Base-by-base conservation (phyloP, 305 asterid genomes). In the Fraxinus paxiana region DNA sequence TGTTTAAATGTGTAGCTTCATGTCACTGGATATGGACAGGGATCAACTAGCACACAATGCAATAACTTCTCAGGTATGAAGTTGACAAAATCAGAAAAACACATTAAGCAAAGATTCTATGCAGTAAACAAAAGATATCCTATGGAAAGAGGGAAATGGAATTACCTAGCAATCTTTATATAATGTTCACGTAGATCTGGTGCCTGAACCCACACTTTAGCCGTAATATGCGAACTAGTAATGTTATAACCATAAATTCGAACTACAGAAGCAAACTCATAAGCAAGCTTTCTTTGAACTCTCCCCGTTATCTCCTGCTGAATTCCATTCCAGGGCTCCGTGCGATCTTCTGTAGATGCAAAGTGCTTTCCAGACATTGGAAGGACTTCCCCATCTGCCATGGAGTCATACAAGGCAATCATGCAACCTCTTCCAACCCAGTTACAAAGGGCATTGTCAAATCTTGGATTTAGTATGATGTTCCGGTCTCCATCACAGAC, bases 341-440 rank as follows among this genome's bases (percentile, higher is more conserved):
- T 84, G 41, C 92, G 88, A 73, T 89, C 89, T 3, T 83, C 82
- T 33, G 97, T 90, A 70, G 96, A 88, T 74, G 88, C 93, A 85
- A 95, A 93, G 80, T 79, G 88, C 81, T 91, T 93, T 46, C 98
- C 98, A 1, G 88, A 86, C 85, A 69, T 84, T 24, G 98, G 94
- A 67, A 87, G 83, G 83, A 93, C 79, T 82, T 86, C 90, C 67
- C 93, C 94, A 81, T 86, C 90, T 75, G 82, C 92, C 90, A 82
- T 87, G 3, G 92, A 89, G 41, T 89, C 92, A 65, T 86, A 90
- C 88, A 92, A 80, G 71, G 73, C 83, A 56, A 91, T 83, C 80
- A 86, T 86, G 91, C 98, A 90, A 73, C 97, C 96, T 85, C 96
- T 87, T 70, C 95, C 97, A 4, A 93, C 83, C 97, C 97, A 92